Evolutionary conservation across 2,329 filamentous ascomycete species (phyloP).

Genomic region (Penicillium concentricum): DNA sequence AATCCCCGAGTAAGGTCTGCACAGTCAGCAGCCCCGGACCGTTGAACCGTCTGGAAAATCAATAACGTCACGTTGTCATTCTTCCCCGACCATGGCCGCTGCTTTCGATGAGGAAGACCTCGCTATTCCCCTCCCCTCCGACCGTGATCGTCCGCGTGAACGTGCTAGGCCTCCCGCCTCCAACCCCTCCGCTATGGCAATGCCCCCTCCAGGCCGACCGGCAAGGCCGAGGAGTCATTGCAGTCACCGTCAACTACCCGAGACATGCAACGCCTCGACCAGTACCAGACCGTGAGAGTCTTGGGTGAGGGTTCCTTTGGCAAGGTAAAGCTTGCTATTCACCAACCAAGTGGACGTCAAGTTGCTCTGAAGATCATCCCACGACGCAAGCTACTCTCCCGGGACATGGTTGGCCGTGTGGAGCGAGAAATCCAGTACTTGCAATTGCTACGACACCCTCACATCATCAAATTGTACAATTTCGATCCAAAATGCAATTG

Average conservation of each 20-base stretch:
- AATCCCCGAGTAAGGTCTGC: slow-evolving; percentile 14
- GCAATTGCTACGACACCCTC: slow-evolving; percentile 89
- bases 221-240: slow-evolving; percentile 28
- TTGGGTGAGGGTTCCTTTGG: slow-evolving; percentile 96
- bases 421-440: slow-evolving; percentile 98
- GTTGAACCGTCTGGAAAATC: slow-evolving; percentile 27
- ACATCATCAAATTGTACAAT: slow-evolving; percentile 95
- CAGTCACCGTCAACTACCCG: slow-evolving; percentile 50
- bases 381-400: slow-evolving; percentile 89
- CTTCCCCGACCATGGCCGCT: slow-evolving; percentile 37
- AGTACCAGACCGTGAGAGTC: slow-evolving; percentile 87
- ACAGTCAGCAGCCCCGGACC: slow-evolving; percentile 22
- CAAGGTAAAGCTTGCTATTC: slow-evolving; percentile 95
- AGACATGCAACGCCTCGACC: slow-evolving; percentile 80
- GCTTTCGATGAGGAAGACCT: slow-evolving; percentile 78
- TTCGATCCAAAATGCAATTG: background rate
- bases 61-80: slow-evolving; percentile 39
- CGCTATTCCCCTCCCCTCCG: slow-evolving; percentile 64
- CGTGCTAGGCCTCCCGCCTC: slow-evolving; percentile 21
- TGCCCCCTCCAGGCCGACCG: slow-evolving; percentile 39
- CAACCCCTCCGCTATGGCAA: slow-evolving; percentile 38
- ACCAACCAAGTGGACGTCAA: slow-evolving; percentile 88
- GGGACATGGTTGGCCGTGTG: slow-evolving; percentile 96
- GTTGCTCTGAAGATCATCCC: slow-evolving; percentile 98
- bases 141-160: slow-evolving; percentile 30